Conservation (phyloP, 1,139 yeast species). For the Yamadazyma sp. region DNA sequence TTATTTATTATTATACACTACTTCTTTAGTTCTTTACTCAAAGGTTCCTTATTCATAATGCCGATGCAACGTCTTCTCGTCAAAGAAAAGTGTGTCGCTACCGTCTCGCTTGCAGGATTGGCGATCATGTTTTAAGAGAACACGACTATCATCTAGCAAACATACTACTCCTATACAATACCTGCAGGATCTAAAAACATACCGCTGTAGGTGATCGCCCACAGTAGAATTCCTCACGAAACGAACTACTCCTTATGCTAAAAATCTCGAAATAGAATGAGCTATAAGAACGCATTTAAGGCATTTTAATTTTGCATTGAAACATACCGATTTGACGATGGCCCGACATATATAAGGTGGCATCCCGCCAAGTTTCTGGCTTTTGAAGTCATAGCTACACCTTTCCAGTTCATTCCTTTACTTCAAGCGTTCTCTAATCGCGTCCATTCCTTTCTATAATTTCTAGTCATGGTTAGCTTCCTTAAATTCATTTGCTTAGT, state of each 20-base stretch:
- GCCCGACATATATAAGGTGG: not conserved
- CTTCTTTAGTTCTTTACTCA: not conserved
- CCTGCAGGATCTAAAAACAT: no score
- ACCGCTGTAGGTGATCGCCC: no score
- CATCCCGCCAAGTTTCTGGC: no score
- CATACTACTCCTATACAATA: no score
- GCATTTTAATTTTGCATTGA: constrained; percentile 2
- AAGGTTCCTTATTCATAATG: no score
- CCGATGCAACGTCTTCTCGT: no score
- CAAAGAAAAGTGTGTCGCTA: not conserved
- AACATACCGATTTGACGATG: constrained; percentile 2
- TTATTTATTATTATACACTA: constrained; percentile 4
- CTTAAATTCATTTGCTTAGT: constrained; percentile 9
- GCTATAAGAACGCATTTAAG: no score
- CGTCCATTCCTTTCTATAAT: constrained; percentile 18
- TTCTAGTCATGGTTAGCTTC: constrained; percentile 9
- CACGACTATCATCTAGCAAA: no score
- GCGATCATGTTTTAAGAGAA: no score
- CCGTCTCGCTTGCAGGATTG: not conserved
- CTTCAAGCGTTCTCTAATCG: constrained; percentile 14
- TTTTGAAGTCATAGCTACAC: not conserved
- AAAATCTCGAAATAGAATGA: no score
- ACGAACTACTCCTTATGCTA: no score
- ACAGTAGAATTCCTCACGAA: no score
- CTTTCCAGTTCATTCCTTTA: not conserved